Conservation (phyloP, 2,329 filamentous ascomycete genomes). For the Colletotrichum gloeosporioides region DNA sequence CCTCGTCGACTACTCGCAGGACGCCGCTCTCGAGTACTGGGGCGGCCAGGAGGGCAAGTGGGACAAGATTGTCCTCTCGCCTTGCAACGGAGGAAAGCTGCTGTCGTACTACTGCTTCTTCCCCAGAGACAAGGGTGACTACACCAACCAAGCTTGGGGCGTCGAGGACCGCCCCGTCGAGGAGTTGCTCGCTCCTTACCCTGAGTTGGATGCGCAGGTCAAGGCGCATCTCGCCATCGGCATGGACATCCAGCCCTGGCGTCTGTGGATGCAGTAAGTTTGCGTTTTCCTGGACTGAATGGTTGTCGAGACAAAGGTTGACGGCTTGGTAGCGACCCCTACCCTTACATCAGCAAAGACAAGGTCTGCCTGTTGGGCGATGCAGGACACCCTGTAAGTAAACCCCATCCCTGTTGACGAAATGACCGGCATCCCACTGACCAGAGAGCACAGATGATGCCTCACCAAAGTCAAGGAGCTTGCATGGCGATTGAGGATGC, state of each 20-base stretch:
- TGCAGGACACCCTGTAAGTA: conserved; percentile 64
- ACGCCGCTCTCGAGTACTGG: conserved; percentile 73
- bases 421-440: neutral
- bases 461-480: conserved; percentile 72
- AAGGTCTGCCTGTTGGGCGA: conserved; percentile 67
- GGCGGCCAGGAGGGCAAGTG: conserved; percentile 67
- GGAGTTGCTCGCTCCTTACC: conserved; percentile 66
- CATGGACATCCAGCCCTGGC: conserved; percentile 68
- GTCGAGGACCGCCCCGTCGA: conserved; percentile 56
- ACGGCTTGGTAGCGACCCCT: conserved; percentile 42
- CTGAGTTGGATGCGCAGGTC: conserved; percentile 63
- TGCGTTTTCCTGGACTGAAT: neutral
- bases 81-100: conserved; percentile 69
- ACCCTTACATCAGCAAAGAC: conserved; percentile 59
- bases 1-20: conserved; percentile 65
- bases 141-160: conserved; percentile 65
- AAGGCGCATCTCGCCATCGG: conserved; percentile 62
- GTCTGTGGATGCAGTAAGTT: conserved; percentile 64
- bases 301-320: neutral
- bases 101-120: conserved; percentile 77
- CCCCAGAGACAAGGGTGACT: conserved; percentile 64
- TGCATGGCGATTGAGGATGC: conserved; percentile 74
- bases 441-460: conserved; percentile 36
- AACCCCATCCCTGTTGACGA: neutral
- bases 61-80: conserved; percentile 75